Evolutionary conservation across 768 basidiomycete species (phyloP).

Genomic region (Postia placenta): DNA sequence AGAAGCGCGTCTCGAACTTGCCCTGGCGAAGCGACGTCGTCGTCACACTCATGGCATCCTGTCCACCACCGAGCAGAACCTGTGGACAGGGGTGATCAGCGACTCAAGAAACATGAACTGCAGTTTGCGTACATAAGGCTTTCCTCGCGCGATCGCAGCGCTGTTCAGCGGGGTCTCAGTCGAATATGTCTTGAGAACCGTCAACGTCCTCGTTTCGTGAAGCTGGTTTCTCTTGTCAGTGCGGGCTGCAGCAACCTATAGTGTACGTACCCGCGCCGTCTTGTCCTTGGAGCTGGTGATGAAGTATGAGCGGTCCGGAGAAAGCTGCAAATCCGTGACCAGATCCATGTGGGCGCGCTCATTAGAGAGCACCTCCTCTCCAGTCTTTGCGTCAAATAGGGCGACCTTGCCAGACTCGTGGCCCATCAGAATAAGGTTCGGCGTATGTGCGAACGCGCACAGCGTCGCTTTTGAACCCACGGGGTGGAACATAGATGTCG

Average conservation of each 20-base stretch:
- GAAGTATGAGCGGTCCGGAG: conserved; percentile 88
- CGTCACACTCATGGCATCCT: conserved; percentile 96
- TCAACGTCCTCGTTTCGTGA: conserved; percentile 84
- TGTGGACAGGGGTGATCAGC: conserved; percentile 21
- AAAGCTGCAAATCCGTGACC: conserved; percentile 90
- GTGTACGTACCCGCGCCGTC: conserved; percentile 78
- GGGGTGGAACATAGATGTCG: conserved; percentile 75
- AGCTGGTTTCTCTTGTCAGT: too few relatives aligned
- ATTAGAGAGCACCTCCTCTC: conserved; percentile 77
- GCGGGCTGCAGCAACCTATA: too few relatives aligned
- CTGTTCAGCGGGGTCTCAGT: conserved; percentile 96
- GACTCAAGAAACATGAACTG: neutral
- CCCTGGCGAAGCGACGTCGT: conserved; percentile 92
- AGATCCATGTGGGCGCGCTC: conserved; percentile 83
- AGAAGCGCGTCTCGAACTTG: conserved; percentile 97
- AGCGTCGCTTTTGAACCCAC: conserved; percentile 96
- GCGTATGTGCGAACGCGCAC: conserved; percentile 79
- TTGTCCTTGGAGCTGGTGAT: conserved; percentile 97
- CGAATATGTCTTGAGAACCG: conserved; percentile 86
- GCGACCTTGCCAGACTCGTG: conserved; percentile 96
- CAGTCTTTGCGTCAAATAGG: conserved; percentile 82
- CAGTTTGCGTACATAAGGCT: conserved; percentile 64
- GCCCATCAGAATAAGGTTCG: conserved; percentile 81
- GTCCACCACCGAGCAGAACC: conserved; percentile 93
- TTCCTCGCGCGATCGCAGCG: conserved; percentile 76